Conservation (phyloP, 1,139 yeast genomes). For the Pichia sp. region DNA sequence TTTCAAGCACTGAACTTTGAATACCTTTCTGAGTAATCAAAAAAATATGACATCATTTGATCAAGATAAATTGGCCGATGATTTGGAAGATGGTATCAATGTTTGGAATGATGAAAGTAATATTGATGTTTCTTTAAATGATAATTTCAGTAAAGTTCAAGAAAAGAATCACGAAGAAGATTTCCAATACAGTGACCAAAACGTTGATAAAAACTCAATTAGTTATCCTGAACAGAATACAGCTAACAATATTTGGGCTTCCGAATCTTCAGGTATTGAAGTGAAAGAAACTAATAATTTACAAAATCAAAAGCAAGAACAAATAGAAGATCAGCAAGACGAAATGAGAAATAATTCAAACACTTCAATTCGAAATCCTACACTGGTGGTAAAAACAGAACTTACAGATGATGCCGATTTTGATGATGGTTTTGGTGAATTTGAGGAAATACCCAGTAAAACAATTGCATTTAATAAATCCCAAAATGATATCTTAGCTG, state of each 20-base stretch:
- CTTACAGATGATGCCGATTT: conserved; percentile 3
- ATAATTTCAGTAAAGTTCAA: no score
- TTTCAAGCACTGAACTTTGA: no score
- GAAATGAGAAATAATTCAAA: no score
- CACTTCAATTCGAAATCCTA: no score
- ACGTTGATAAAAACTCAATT: background rate
- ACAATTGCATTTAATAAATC: conserved; percentile 4
- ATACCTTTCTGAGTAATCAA: no score
- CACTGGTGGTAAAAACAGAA: background rate
- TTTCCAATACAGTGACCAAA: no score
- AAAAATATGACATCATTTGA: background rate
- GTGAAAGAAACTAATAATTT: background rate
- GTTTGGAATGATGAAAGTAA: background rate
- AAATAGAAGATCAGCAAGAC: no score
- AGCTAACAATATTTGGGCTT: background rate
- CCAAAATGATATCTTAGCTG: background rate
- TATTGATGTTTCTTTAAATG: no score
- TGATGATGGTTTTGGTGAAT: conserved; percentile 25
- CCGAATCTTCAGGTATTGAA: background rate
- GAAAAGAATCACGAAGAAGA: no score
- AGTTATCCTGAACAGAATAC: background rate
- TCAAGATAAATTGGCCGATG: conserved; percentile 4
- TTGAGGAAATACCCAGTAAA: conserved; percentile 14
- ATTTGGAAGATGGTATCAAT: background rate
- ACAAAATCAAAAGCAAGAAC: background rate